phyloP scores from a whole-genome alignment of 1,284 basidiomycete genomes.

The Ceraceosorus guamensis region DNA sequence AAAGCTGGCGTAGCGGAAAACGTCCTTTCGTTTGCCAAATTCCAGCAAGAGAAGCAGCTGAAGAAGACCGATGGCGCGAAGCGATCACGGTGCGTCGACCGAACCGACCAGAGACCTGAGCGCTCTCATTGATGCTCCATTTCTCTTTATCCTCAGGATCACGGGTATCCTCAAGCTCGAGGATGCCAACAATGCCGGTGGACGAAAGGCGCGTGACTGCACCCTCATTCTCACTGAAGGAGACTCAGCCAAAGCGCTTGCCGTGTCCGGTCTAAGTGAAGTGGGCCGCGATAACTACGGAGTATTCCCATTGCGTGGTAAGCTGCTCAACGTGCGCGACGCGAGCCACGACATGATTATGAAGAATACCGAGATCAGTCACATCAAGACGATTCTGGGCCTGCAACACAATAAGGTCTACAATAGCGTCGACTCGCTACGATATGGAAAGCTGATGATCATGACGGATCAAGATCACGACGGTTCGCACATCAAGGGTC shows the following conservation, averaged over 20 bases:
- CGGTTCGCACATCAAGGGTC: constrained; percentile 98
- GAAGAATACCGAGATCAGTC: constrained; percentile 95
- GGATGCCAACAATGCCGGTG: constrained; percentile 96
- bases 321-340: constrained; percentile 94
- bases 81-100: constrained; percentile 50
- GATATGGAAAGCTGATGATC: constrained; percentile 96
- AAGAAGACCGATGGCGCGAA: constrained; percentile 97
- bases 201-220: constrained; percentile 69
- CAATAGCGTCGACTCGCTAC: constrained; percentile 62
- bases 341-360: constrained; percentile 91
- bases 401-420: constrained; percentile 91
- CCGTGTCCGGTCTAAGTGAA: constrained; percentile 85
- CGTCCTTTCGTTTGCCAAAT: constrained; percentile 89
- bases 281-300: constrained; percentile 96
- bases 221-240: constrained; percentile 98
- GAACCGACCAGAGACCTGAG: constrained; percentile 1
- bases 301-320: constrained; percentile 94
- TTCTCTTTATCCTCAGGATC: constrained; percentile 50
- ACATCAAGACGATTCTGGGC: constrained; percentile 97
- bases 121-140: too few relatives aligned
- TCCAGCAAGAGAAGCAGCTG: constrained; percentile 89
- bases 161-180: constrained; percentile 87
- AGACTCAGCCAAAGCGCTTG: constrained; percentile 95
- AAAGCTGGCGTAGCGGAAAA: constrained; percentile 89
- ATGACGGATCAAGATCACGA: constrained; percentile 99